phyloP scores from a whole-genome alignment of 768 basidiomycete genomes.

The Leccinellum albellum region DNA sequence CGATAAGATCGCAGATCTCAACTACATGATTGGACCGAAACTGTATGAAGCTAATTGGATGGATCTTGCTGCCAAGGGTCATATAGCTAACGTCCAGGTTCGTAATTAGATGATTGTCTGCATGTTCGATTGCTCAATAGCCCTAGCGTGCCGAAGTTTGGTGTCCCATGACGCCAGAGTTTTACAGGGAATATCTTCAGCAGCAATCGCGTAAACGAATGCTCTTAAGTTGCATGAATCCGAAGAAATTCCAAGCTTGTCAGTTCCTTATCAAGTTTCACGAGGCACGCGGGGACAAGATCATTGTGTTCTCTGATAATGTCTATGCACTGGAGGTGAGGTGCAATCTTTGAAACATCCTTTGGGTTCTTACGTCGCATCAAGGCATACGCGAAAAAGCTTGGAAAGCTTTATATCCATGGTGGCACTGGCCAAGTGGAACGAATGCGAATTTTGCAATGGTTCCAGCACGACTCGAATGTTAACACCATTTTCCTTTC shows the following conservation, averaged over 20 bases:
- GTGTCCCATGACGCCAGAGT: conserved; percentile 99
- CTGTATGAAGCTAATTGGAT: conserved; percentile 99
- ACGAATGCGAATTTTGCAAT: conserved; percentile 89
- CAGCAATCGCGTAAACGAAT: conserved; percentile 92
- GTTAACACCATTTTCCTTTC: conserved; percentile 99
- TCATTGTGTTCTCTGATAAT: conserved; percentile 99
- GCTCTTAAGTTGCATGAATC: conserved; percentile 99
- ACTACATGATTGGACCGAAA: conserved; percentile 99
- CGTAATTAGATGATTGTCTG: conserved; percentile 15
- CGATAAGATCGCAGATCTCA: conserved; percentile 96
- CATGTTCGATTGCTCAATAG: conserved; percentile 2
- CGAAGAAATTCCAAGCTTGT: conserved; percentile 98
- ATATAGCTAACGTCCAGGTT: conserved; percentile 99
- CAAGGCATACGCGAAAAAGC: conserved; percentile 88
- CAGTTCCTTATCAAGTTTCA: conserved; percentile 98
- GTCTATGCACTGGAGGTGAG: conserved; percentile 92
- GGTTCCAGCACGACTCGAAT: conserved; percentile 92
- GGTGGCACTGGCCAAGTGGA: conserved; percentile 94
- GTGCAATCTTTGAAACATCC: not conserved
- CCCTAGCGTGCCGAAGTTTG: conserved; percentile 95
- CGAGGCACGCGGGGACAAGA: conserved; percentile 95
- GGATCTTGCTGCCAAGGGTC: conserved; percentile 98
- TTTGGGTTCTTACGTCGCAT: conserved; percentile 1
- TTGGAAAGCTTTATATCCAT: conserved; percentile 93
- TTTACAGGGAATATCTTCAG: conserved; percentile 94